phyloP scores from a whole-genome alignment of 306 rosid species.

The Glycine tomentella region DNA sequence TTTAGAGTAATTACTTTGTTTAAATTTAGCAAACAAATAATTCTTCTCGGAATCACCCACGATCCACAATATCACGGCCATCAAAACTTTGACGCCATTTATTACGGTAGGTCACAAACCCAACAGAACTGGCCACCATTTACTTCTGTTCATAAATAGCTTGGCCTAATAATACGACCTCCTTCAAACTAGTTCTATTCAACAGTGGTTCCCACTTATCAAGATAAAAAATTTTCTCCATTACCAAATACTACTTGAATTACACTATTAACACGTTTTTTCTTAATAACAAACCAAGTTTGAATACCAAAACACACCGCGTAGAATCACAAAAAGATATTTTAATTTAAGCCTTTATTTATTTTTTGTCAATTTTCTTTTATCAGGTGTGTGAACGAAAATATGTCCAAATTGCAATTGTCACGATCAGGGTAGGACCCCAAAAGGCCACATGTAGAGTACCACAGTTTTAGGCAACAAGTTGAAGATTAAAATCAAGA shows the following conservation, averaged over 20 bases:
- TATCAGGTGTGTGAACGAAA: constrained; percentile 36
- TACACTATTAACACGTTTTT: not conserved
- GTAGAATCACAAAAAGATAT: constrained; percentile 33
- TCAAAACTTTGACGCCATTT: constrained; percentile 63
- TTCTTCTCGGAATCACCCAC: constrained; percentile 26
- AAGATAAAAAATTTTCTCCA: not conserved
- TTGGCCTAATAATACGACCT: constrained; percentile 65
- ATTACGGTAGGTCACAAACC: constrained; percentile 82
- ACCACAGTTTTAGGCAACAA: constrained; percentile 68
- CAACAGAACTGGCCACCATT: constrained; percentile 80
- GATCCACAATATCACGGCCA: constrained; percentile 53
- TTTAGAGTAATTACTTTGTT: not conserved
- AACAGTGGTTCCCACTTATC: constrained; percentile 70
- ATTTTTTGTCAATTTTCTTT: constrained; percentile 19
- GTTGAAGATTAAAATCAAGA: constrained; percentile 49
- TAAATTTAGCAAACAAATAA: constrained; percentile 7
- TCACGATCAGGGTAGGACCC: constrained; percentile 74
- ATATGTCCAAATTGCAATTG: constrained; percentile 60
- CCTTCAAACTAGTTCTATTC: constrained; percentile 53
- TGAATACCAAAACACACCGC: constrained; percentile 21
- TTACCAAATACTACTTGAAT: not conserved
- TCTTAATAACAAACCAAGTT: constrained; percentile 27
- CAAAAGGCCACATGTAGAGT: constrained; percentile 55
- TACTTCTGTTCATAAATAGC: constrained; percentile 79
- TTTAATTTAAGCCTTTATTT: not conserved